Base-by-base conservation (phyloP, 768 basidiomycete genomes). In the Collybiopsis luxurians region DNA sequence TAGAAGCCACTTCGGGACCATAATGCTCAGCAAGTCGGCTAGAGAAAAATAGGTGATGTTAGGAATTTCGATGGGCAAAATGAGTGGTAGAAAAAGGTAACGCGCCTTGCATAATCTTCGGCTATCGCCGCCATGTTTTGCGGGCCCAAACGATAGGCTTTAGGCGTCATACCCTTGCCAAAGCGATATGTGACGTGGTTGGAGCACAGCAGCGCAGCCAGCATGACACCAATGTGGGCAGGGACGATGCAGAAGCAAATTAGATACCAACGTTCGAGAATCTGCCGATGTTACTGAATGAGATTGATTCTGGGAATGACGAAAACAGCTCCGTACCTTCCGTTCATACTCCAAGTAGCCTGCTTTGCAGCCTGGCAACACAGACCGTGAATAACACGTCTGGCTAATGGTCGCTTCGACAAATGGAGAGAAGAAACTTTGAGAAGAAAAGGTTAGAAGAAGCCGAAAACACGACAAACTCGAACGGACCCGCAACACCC, bases 131-230 rank as follows among this genome's bases (percentile, higher is more conserved):
- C 87, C 86, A 92, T 89, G 58, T 81, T 85, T 57, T 78, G 80
- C 77, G 82, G 73, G 71, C 84, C 85, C 44, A 92, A 76, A 34
- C 89, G 77, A 69, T 93, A 92, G 13, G 86, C 83, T 75, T 90
- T 89, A 56, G 90, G 90, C 79, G 87, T 90, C 84, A 92, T 85
- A 58, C 91, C 90, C 75, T 92, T 92, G 10, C 90, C 90, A 68
- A 92, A 92, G 51, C 90, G 79, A 67, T 91, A 92, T 21, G 90
- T 92, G 67, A 93, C 84, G 62, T 92, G 90, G 70, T 90, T 92
- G 23, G 85, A 85, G 68, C 87, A 92, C 49, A 92, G 69, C 54
- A 92, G 70, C 13, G 77, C 84, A 1, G 76, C 74, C 59, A 89
- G 58, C 64, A 90, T 90, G 67, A 86, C 75, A 21, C 64, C 66